Evolutionary conservation across 495 filamentous ascomycete genomes (phyloP), one percentile per base, ranked within the genome.

Genomic region (Massariosphaeria phaeospora): DNA sequence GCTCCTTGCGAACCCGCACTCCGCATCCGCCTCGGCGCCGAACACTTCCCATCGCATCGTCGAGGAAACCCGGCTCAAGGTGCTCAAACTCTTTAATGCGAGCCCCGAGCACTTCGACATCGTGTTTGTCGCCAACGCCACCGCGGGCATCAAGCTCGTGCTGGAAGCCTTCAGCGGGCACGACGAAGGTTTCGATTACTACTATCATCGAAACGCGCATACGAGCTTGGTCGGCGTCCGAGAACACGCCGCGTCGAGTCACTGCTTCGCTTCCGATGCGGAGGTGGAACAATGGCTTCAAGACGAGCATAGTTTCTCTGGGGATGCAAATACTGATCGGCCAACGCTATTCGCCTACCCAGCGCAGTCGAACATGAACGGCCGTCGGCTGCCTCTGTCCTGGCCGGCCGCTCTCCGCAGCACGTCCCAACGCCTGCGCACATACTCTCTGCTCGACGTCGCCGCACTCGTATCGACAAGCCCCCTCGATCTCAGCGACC

Each of bases 321-420:
- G 52, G 5, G n/a, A 45, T 0, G 21, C 9, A 39, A 23, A 24
- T 10, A 27, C 3, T 5, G 24, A 30, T 35, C 27, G 41, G 8
- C 40, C 59, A 68, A 52, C 30, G 56, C 69, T 91, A 12, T 87
- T 90, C 62, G 84, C 81, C 12, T 91, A 84, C 67, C 86, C 87
- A 11, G 87, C 80, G 4, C 86, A 90, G 66, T 87, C 84, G 12
- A 90, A 90, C 63, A 83, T 91, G 76, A 88, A 80, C 11, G 87
- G 87, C 5, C 74, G 83, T 25, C 75, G 86, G 23, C 71, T 86
- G 18, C 84, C 85, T 2, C 68, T 81, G 13, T 62, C 67, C 1
- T 89, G 86, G 85, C 71, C 60, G 5, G 54, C 38, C 9, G 13
- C 6, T 15, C 38, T 59, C 31, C 50, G 41, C 34, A 30, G 4